These are phyloP conservation scores for Kwoniella europaea DNA, from an alignment of 768 basidiomycete genomes.

Conservation along the genomic window DNA sequence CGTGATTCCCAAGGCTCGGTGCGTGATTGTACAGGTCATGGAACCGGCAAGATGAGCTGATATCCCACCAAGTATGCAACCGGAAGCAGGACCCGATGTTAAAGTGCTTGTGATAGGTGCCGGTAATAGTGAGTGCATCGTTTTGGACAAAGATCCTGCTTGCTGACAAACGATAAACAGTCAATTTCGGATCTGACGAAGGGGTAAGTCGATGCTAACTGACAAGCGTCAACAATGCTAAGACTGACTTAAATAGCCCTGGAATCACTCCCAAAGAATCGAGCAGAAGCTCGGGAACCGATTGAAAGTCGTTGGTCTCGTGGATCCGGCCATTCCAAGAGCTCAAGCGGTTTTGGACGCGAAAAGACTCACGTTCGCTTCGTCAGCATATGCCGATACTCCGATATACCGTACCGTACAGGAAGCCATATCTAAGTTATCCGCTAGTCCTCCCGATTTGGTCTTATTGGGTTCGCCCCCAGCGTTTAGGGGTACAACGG, in stretches of 20 bases:
- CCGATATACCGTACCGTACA: constrained; percentile 15
- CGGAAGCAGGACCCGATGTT: constrained; percentile 22
- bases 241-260: constrained; percentile 25
- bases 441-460: constrained; percentile 12
- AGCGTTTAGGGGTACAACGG: constrained; percentile 77
- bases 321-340: constrained; percentile 75
- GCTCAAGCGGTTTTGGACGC: constrained; percentile 73
- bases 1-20: too few species aligned
- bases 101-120: constrained; percentile 28
- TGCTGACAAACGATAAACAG: not conserved
- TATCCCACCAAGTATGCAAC: not conserved
- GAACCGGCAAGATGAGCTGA: too few species aligned
- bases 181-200: constrained; percentile 33
- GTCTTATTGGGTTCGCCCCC: constrained; percentile 71
- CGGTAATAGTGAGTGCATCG: constrained; percentile 26
- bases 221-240: constrained; percentile 1
- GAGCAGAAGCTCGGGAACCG: constrained; percentile 84
- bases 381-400: constrained; percentile 83
- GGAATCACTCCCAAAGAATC: constrained; percentile 58
- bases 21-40: too few species aligned
- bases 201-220: constrained; percentile 5
- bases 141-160: too few species aligned
- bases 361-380: constrained; percentile 86
- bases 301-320: constrained; percentile 92
- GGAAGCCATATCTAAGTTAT: constrained; percentile 1